Evolutionary conservation across 352 stramenopile species (phyloP).

Genomic region (Pythium aquatile): DNA sequence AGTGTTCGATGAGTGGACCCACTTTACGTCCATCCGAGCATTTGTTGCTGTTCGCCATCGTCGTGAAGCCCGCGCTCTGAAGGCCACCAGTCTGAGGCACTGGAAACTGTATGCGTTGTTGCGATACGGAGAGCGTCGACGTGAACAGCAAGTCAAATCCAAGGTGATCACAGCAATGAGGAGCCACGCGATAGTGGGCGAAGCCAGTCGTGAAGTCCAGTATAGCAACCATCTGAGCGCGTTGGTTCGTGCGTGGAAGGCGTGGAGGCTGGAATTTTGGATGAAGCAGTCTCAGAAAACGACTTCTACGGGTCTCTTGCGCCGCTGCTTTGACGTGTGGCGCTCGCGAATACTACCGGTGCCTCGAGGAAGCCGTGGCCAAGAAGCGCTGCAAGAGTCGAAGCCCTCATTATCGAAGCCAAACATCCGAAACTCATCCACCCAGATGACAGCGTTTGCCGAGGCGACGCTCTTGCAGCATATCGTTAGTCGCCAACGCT

Average conservation of each 20-base stretch:
- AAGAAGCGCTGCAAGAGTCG: background rate
- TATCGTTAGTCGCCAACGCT: background rate
- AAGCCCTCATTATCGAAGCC: no score
- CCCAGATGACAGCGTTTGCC: slow-evolving; percentile 10
- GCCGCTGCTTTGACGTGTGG: slow-evolving; percentile 13
- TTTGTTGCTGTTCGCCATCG: slow-evolving; percentile 13
- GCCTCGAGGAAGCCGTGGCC: background rate
- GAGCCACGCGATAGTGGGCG: background rate
- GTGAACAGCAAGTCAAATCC: background rate
- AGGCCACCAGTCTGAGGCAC: background rate
- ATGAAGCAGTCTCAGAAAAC: slow-evolving; percentile 5
- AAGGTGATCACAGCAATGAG: background rate
- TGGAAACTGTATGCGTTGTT: slow-evolving; percentile 12
- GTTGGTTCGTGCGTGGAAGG: background rate
- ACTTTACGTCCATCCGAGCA: slow-evolving; percentile 11
- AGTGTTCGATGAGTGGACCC: slow-evolving; percentile 15
- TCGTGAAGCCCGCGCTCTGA: background rate
- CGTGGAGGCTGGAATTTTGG: slow-evolving; percentile 25
- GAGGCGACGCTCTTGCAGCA: slow-evolving; percentile 18
- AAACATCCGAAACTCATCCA: background rate
- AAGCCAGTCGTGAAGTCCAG: background rate
- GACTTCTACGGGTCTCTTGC: background rate
- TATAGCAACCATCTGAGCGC: background rate
- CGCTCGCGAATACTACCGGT: background rate
- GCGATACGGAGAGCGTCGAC: background rate